Conservation (phyloP, 257 asterid genomes). For the Nicotiana obtusifolia region DNA sequence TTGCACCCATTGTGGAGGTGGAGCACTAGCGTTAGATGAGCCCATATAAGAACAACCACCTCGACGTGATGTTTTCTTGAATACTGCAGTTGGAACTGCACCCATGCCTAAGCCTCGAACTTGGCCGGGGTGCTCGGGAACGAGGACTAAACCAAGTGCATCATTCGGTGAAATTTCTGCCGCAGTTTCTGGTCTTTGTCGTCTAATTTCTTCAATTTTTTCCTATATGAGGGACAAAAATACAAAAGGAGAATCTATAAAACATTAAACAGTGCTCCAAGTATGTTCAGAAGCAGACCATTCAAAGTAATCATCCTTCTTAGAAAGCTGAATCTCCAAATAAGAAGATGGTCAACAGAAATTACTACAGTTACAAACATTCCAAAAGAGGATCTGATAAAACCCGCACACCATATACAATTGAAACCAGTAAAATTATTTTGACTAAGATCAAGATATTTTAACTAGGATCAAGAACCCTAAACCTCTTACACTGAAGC, state of each 20-base stretch:
- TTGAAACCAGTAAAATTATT: slow-evolving; percentile 52
- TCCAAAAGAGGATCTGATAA: not conserved
- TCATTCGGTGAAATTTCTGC: no score
- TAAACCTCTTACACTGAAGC: slow-evolving; percentile 52
- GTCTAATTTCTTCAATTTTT: no score
- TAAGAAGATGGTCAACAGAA: not conserved
- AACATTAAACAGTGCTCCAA: not conserved
- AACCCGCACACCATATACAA: not conserved
- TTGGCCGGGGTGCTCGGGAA: no score
- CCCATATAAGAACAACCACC: no score
- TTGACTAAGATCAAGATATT: not conserved
- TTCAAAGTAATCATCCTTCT: not conserved
- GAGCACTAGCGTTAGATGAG: no score
- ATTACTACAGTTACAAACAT: not conserved
- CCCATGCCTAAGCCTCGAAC: no score
- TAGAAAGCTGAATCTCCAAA: not conserved
- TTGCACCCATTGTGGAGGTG: no score
- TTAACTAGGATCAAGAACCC: slow-evolving; percentile 41
- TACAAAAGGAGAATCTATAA: not conserved
- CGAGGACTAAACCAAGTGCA: no score
- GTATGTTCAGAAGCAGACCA: not conserved
- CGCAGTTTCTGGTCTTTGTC: no score
- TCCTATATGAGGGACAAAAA: no score
- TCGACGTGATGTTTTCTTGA: no score
- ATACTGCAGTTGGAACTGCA: no score